Evolutionary conservation across 768 basidiomycete species (phyloP), one percentile per base, ranked within the genome.

Genomic region (Clathrus columnatus): DNA sequence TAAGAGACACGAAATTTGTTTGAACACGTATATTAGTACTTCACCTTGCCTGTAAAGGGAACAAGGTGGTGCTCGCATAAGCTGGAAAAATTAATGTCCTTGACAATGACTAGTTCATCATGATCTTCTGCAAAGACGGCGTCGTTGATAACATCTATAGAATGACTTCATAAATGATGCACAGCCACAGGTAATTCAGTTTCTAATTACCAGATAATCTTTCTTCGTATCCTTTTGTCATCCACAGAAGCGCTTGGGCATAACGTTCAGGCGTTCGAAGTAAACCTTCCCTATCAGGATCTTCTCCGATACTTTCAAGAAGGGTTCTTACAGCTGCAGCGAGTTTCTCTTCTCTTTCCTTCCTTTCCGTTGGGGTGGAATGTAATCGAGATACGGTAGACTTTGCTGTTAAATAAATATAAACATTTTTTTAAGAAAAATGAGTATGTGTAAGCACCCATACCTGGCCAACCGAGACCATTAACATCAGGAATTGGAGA

Each of bases 181-280:
- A 36, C 30, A 32, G 30, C 7, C 30, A 32, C 16, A 4, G 20
- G 17, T 21, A 17, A 4, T 6, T 26, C n/a, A 26, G 2, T 6
- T 4, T 26, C 14, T 16, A 26, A 67, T 51, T 53, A 92, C 93
- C 91, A 71, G 85, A 82, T 61, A 99, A 72, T 61, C 91, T 82
- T 68, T 98, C 94, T 68, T 98, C 96, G 70, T 99, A 99, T 8
- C 96, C 96, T 66, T 87, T 84, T 29, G 96, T 98, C 94, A 98
- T 96, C 92, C 92, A 98, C 77, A 99, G 81, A 52, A 99, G 75
- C 24, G 96, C 92, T 71, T 98, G 90, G 21, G 94, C 93, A 70
- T 96, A 99, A 36, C 96, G 80, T 62, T 94, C 90, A 23, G 96
- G 96, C 1, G 96, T 99, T 64, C 84, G 82, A 51, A 85, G 72